Percentiles rank a stretch among this genome's conserved stretches.
Evolutionary conservation across 371 early-diverging fungal genomes (phyloP).

Genomic region (Paramicrosporidium saccamoebae): DNA sequence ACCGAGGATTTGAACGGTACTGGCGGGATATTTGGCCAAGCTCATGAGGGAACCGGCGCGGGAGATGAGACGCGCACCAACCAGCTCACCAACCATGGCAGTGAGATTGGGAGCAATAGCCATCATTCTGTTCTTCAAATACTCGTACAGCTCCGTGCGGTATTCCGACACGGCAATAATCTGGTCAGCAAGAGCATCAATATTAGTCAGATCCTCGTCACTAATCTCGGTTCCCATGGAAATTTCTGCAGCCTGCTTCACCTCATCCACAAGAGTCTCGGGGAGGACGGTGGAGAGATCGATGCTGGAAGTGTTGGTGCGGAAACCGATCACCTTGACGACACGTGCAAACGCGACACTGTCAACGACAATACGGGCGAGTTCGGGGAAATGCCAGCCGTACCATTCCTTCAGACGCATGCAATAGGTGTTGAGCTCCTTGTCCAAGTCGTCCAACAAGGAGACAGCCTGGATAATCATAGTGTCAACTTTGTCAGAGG

Average conservation of each 20-base stretch:
- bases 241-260: constrained; percentile 47
- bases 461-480: constrained; percentile 85
- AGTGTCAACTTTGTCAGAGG: constrained; percentile 66
- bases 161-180: constrained; percentile 53
- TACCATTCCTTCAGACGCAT: constrained; percentile 92
- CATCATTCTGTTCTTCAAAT: constrained; percentile 57
- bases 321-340: constrained; percentile 30
- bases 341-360: constrained; percentile 34
- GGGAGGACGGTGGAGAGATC: constrained; percentile 51
- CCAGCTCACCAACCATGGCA: constrained; percentile 57
- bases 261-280: constrained; percentile 48
- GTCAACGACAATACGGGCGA: constrained; percentile 34
- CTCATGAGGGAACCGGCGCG: constrained; percentile 70
- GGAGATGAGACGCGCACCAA: constrained; percentile 64
- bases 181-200: constrained; percentile 37
- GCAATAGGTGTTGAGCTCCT: constrained; percentile 81
- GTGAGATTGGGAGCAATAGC: constrained; percentile 77
- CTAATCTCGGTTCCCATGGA: constrained; percentile 83
- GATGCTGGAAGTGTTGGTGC: constrained; percentile 29
- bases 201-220: constrained; percentile 56
- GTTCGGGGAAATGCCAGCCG: constrained; percentile 73
- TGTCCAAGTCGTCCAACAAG: constrained; percentile 69
- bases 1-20: constrained; percentile 85
- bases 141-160: constrained; percentile 49
- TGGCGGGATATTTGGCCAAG: constrained; percentile 67